These are phyloP conservation scores for Trypanosoma avium DNA, from an alignment of 208 protist genomes.

Conservation along the genomic window DNA sequence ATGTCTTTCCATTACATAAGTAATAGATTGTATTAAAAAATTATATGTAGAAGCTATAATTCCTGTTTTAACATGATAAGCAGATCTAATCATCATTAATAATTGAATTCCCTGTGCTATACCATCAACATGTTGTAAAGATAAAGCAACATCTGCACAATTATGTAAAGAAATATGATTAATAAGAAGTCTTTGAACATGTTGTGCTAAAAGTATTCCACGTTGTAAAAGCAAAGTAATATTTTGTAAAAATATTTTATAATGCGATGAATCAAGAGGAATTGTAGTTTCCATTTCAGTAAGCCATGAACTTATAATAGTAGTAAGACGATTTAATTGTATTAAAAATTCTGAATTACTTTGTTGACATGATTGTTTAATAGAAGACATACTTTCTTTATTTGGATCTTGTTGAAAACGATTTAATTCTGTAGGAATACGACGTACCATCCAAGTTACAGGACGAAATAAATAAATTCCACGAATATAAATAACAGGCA, in stretches of 20 bases:
- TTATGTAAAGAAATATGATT: slow-evolving; percentile 82
- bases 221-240: slow-evolving; percentile 59
- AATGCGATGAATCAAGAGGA: slow-evolving; percentile 29
- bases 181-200: slow-evolving; percentile 58
- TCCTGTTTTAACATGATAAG: slow-evolving; percentile 75
- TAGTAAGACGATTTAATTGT: slow-evolving; percentile 33
- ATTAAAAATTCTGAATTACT: slow-evolving; percentile 26
- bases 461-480: slow-evolving; percentile 26
- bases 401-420: slow-evolving; percentile 24
- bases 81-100: slow-evolving; percentile 85
- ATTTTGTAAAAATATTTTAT: slow-evolving; percentile 39
- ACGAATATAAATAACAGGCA: slow-evolving; percentile 43
- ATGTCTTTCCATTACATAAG: slow-evolving; percentile 66
- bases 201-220: slow-evolving; percentile 56
- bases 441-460: slow-evolving; percentile 29
- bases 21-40: slow-evolving; percentile 70
- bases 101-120: slow-evolving; percentile 81
- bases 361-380: slow-evolving; percentile 23
- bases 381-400: slow-evolving; percentile 25
- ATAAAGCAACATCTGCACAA: slow-evolving; percentile 49
- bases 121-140: slow-evolving; percentile 48
- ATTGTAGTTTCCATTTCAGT: slow-evolving; percentile 50
- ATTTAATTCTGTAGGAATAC: slow-evolving; percentile 26
- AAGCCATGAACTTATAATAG: slow-evolving; percentile 37
- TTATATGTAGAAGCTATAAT: slow-evolving; percentile 75